Evolutionary conservation across 768 basidiomycete species (phyloP), one percentile per base, ranked within the genome.

Genomic region (Boletus subcaerulescens): DNA sequence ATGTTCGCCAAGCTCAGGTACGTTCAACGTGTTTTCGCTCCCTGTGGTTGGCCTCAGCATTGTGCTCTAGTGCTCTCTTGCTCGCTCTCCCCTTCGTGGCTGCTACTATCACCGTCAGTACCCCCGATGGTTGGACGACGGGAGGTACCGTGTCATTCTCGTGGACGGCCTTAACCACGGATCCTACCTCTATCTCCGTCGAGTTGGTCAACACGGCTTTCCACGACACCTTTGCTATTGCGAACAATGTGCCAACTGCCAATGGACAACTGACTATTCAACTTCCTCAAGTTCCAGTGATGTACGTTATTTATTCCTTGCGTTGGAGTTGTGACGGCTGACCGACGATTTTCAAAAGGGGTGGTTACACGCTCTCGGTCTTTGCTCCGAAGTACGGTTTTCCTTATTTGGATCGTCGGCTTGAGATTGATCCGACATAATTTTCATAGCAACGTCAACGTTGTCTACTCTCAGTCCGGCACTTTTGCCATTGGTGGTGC

Each of bases 1-100:
- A 84, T 85, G 84, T 74, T 83, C 60, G 67, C 65, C 61, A 76
- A 77, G 62, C 68, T 83, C 66, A 71, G 68, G 83, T 82, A 48
- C 14, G 77, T 66, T 2, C 1, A 3, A 14, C 9, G 29, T 0
- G 3, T 6, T 3, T 15, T 24, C 0, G 7, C 24, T 1, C 5
- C 5, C 14, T 39, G 38, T 39, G 13, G 24, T 2, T 4, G 47
- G 24, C 15, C 41, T 43, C 18, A 22, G 2, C 5, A 39, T 42
- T 11, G 29, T 47, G 22, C 18, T 49, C 47, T 38, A 72, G 84
- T 60, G 67, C 76, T 42, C 63, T 82, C 58, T 71, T 76, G 52
- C 67, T 76, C 56, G 76, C 78, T 51, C 67, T 81, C 41, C 79
- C 78, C 43, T 65, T 76, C 5, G 74, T 65, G 7, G 61, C 69